Percentiles rank a stretch among this genome's conserved stretches.
These are phyloP conservation scores for Gracilaria caudata DNA, from an alignment of 23 red algal genomes.

Conservation along the genomic window DNA sequence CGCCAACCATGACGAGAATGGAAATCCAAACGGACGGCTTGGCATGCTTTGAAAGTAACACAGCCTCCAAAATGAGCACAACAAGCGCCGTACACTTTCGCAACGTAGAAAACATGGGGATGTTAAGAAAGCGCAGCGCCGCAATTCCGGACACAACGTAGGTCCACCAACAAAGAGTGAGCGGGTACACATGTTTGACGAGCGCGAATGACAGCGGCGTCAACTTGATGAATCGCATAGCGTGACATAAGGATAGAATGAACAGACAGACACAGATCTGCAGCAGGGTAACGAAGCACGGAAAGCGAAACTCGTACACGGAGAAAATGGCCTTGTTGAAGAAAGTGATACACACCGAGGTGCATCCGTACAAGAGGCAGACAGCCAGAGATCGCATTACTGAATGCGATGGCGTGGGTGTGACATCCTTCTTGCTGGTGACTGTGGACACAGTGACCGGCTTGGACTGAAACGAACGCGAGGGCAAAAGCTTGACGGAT, in stretches of 20 bases:
- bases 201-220: constrained; percentile 18
- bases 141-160: constrained; percentile 71
- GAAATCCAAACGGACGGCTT: constrained; percentile 45
- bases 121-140: constrained; percentile 66
- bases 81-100: constrained; percentile 65
- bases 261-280: constrained; percentile 68
- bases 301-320: constrained; percentile 76
- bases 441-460: constrained; percentile 27
- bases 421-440: constrained; percentile 5
- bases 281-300: constrained; percentile 64
- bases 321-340: constrained; percentile 95
- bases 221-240: constrained; percentile 26
- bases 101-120: constrained; percentile 79
- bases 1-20: constrained; percentile 73
- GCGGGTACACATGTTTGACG: constrained; percentile 40
- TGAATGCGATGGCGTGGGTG: not conserved
- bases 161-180: constrained; percentile 69
- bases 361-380: constrained; percentile 68
- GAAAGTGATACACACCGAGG: constrained; percentile 79
- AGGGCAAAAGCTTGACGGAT: constrained; percentile 22
- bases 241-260: constrained; percentile 23
- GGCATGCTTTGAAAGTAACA: constrained; percentile 45
- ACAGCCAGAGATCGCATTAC: constrained; percentile 36
- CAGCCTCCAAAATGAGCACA: constrained; percentile 73
- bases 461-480: not conserved